Conservation (phyloP, 441 rosid species). For the Codiaeum variegatum region DNA sequence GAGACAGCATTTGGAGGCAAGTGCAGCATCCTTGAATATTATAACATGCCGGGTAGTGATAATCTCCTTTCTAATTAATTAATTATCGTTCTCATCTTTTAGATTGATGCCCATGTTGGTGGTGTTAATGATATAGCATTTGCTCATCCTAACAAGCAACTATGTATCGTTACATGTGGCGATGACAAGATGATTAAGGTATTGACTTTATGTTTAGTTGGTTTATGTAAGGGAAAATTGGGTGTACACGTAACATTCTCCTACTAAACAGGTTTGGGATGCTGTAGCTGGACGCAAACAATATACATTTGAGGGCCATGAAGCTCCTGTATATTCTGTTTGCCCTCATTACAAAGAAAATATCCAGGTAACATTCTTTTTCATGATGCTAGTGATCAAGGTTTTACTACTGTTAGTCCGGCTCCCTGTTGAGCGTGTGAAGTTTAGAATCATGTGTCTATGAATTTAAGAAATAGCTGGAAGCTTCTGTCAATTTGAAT, state of each 20-base stretch:
- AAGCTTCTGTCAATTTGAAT: slow-evolving; percentile 3
- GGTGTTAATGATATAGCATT: slow-evolving; percentile 66
- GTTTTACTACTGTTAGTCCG: not conserved
- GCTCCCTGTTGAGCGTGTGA: not conserved
- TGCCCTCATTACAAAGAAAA: slow-evolving; percentile 79
- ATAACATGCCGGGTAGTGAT: slow-evolving; percentile 13
- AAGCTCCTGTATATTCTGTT: slow-evolving; percentile 85
- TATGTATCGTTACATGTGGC: slow-evolving; percentile 72
- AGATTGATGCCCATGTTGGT: slow-evolving; percentile 71
- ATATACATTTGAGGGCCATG: slow-evolving; percentile 77
- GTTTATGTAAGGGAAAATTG: slow-evolving; percentile 9
- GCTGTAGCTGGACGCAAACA: slow-evolving; percentile 46
- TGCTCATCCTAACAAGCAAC: slow-evolving; percentile 62
- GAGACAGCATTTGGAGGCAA: slow-evolving; percentile 60
- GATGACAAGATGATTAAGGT: slow-evolving; percentile 87
- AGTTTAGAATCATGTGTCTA: not conserved
- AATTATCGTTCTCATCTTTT: slow-evolving; percentile 15
- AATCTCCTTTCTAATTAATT: slow-evolving; percentile 11
- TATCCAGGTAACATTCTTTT: slow-evolving; percentile 45
- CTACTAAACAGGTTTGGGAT: slow-evolving; percentile 71
- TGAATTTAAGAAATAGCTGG: not conserved
- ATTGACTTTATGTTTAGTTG: slow-evolving; percentile 5
- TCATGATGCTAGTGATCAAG: slow-evolving; percentile 9
- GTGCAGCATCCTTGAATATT: slow-evolving; percentile 8
- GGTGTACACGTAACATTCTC: not conserved